Evolutionary conservation across 371 early-diverging fungal genomes (phyloP).

Genomic region (Circinella umbellata): DNA sequence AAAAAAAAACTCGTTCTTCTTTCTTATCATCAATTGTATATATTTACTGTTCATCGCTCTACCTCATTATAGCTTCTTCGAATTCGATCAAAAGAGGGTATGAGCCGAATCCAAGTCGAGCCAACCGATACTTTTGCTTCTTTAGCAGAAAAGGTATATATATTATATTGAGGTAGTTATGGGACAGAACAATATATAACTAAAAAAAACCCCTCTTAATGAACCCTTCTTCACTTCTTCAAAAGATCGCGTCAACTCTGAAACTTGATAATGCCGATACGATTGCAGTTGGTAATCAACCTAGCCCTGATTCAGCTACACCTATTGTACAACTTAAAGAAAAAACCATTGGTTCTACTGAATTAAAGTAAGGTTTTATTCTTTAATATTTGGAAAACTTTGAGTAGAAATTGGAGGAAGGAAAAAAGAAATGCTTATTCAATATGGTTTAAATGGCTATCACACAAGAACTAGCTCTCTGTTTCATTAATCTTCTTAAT

Average conservation of each 20-base stretch:
- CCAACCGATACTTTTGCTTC: slow-evolving; percentile 55
- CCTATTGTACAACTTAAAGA: slow-evolving; percentile 45
- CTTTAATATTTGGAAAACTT: background rate
- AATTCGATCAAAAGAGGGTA: slow-evolving; percentile 84
- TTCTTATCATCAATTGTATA: background rate
- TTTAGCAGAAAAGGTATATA: slow-evolving; percentile 62
- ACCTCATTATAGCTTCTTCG: slow-evolving; percentile 66
- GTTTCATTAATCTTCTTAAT: too few species aligned
- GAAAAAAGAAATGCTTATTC: too few species aligned
- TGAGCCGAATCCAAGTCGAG: slow-evolving; percentile 76
- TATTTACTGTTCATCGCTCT: background rate
- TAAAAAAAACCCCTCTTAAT: background rate
- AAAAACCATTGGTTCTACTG: slow-evolving; percentile 45
- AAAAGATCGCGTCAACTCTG: slow-evolving; percentile 40
- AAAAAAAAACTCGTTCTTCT: background rate
- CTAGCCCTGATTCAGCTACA: slow-evolving; percentile 45
- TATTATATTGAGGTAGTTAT: too few species aligned
- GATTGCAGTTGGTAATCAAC: slow-evolving; percentile 58
- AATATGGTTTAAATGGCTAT: background rate
- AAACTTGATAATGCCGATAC: slow-evolving; percentile 50
- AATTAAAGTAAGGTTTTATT: slow-evolving; percentile 46
- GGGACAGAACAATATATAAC: background rate
- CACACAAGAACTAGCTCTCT: too few species aligned
- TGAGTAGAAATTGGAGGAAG: background rate
- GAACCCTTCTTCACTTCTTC: background rate